These are phyloP conservation scores for Neoboletus brunneissimus DNA, from an alignment of 768 basidiomycete species.

Conservation along the genomic window DNA sequence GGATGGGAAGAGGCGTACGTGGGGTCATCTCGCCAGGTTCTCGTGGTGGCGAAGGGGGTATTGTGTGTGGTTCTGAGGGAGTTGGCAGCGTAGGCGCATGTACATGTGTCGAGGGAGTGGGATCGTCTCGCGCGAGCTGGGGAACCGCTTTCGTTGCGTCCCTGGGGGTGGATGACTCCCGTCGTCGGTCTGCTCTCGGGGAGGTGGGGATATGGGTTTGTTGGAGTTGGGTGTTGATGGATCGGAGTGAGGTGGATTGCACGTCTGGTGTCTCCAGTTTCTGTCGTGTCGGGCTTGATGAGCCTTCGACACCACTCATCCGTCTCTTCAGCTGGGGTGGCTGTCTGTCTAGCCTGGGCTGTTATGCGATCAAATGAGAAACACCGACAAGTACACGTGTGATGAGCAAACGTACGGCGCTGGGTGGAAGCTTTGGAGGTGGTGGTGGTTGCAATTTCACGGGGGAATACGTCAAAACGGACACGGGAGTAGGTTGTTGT, in stretches of 20 bases:
- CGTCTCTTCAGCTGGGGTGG: slow-evolving; percentile 12
- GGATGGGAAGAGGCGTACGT: neutral
- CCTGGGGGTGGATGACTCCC: neutral
- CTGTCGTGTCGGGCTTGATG: slow-evolving; percentile 11
- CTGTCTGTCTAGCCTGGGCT: slow-evolving; percentile 20
- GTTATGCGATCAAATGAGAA: neutral
- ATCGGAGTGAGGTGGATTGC: neutral
- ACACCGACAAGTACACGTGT: no score
- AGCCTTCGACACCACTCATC: neutral
- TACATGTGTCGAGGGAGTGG: neutral
- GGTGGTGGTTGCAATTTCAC: neutral
- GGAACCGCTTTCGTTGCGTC: neutral
- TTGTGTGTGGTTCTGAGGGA: neutral
- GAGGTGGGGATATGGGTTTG: neutral
- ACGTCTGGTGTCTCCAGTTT: slow-evolving; percentile 8
- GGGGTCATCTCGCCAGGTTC: slow-evolving; percentile 12
- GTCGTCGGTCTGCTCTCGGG: neutral
- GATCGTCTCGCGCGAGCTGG: neutral
- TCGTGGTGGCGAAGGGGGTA: neutral
- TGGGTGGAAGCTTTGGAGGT: slow-evolving; percentile 3
- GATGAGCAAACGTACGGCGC: slow-evolving; percentile 5
- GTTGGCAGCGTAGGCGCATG: neutral
- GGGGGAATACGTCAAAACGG: neutral
- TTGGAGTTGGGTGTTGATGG: neutral
- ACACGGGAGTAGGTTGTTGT: neutral